phyloP scores from a whole-genome alignment of 2,329 filamentous ascomycete genomes.

The Berkeleyomyces basicola region DNA sequence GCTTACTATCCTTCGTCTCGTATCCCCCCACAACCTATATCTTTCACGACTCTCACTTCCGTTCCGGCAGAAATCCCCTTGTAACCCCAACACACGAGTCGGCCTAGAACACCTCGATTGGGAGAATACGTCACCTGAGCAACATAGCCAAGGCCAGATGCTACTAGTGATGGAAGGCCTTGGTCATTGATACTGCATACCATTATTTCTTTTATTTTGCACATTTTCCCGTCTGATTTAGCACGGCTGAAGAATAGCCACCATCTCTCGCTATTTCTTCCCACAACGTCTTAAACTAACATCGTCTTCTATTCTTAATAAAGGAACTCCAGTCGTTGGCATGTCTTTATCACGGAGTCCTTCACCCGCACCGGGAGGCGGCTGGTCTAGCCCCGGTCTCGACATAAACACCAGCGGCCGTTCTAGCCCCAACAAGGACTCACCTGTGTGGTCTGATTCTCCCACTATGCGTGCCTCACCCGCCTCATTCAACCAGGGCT shows the following conservation, averaged over 20 bases:
- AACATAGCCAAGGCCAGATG: background rate
- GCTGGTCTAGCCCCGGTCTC: conserved; percentile 74
- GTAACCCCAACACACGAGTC: background rate
- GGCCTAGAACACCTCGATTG: background rate
- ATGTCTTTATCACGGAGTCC: conserved; percentile 85
- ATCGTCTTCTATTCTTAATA: background rate
- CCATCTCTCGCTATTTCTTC: background rate
- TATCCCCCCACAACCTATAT: background rate
- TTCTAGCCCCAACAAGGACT: conserved; percentile 37
- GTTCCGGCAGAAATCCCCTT: background rate
- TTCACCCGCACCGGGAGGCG: conserved; percentile 67
- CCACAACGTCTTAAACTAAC: conserved; percentile 2
- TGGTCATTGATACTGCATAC: background rate
- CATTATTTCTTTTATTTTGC: background rate
- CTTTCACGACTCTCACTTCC: background rate
- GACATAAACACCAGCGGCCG: conserved; percentile 52
- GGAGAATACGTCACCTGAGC: background rate
- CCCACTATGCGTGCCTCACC: conserved; percentile 40
- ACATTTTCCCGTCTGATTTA: background rate
- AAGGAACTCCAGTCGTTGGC: conserved; percentile 37
- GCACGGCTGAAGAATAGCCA: background rate
- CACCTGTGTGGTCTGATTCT: conserved; percentile 9
- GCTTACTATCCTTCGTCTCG: background rate
- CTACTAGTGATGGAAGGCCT: background rate
- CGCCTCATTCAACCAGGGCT: conserved; percentile 65